Evolutionary conservation across 2,329 filamentous ascomycete genomes (phyloP).

Genomic region (Neofusicoccum sp.): DNA sequence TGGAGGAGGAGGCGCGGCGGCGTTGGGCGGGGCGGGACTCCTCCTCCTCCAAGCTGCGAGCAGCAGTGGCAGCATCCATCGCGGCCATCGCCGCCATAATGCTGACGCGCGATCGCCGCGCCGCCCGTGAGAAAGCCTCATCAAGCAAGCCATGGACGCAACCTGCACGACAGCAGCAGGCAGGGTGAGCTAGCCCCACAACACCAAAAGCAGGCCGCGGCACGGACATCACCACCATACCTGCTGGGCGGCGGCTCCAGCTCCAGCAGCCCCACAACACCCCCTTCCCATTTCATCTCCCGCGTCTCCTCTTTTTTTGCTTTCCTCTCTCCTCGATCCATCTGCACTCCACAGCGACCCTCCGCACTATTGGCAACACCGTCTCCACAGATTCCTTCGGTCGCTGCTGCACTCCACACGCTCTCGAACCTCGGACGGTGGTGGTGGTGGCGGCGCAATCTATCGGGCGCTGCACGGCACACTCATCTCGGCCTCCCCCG

Average conservation of each 20-base stretch:
- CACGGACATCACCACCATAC: slow-evolving; percentile 5
- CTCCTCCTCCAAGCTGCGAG: not conserved
- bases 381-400: slow-evolving; percentile 2
- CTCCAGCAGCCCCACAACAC: not conserved
- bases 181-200: slow-evolving; percentile 1
- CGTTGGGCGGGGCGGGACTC: not conserved
- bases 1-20: not conserved
- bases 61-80: slow-evolving; percentile 4
- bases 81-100: not conserved
- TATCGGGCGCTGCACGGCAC: not conserved
- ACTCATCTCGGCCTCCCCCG: not conserved
- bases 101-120: too few species aligned
- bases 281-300: not conserved
- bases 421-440: not conserved
- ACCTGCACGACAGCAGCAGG: not conserved
- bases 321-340: not conserved
- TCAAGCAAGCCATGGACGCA: slow-evolving; percentile 1
- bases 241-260: not conserved
- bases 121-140: not conserved
- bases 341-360: slow-evolving; percentile 5
- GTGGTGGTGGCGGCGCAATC: not conserved
- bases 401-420: slow-evolving; percentile 2
- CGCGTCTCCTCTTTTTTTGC: not conserved
- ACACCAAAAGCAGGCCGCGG: slow-evolving; percentile 8
- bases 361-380: not conserved